Evolutionary conservation across 495 filamentous ascomycete species (phyloP), one percentile per base, ranked within the genome.

Genomic region (Entonaema liquescens): DNA sequence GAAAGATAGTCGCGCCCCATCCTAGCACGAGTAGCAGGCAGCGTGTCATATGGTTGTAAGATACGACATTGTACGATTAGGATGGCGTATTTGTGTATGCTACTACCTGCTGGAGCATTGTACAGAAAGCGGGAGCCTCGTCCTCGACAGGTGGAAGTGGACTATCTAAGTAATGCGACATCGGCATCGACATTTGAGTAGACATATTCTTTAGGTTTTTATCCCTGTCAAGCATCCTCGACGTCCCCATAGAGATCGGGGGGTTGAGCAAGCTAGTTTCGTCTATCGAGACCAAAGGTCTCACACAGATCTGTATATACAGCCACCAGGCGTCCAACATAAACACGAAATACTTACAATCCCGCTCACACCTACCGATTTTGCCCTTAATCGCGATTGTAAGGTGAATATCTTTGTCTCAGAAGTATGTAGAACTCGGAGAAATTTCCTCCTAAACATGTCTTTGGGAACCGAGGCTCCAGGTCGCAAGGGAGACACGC

Each of bases 341-440:
- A 42, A 36, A 47, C 1, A 47, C n/a, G n/a, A 9, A 47, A 7
- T 54, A 50, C n/a, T 25, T n/a, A 13, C 23, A 59, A 36, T 8
- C 38, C 21, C 58, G 33, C 21, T 44, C 47, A 35, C 21, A 47
- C n/a, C 26, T 49, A 19, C n/a, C 12, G 7, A 15, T 44, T 19
- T 3, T 42, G 2, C 31, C 19, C 23, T 44, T 15, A 15, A 6
- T n/a, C 23, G 49, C 31, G 12, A 53, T 36, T 31, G 40, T 36
- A 31, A 52, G 44, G 90, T 90, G 89, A 86, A 86, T 76, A 87
- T 90, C 67, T 84, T 90, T 31, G 82, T 85, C 28, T 81, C 90
- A 3, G 88, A 88, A 65, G 83, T 89, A 44, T 85, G 9, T 21
- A 11, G 23, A 47, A 21, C 11, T 5, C 19, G 42, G 21, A 23